A percentile compares a stretch with the other conserved stretches of the same genome.
phyloP scores from a whole-genome alignment of 805 yeast genomes.

The Suhomyces emberorum region DNA sequence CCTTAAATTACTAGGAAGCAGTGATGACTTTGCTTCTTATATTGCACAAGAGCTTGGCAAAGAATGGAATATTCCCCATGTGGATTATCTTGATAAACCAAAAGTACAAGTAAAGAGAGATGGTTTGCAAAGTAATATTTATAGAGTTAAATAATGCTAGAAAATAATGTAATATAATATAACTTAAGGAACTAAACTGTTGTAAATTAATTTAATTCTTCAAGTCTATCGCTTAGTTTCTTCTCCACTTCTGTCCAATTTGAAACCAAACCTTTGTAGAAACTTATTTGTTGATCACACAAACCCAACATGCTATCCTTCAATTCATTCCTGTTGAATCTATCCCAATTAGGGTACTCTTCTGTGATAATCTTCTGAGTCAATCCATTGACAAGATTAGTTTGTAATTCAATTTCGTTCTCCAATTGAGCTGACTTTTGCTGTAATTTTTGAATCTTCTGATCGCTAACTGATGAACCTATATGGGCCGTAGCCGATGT shows the following conservation, averaged over 20 bases:
- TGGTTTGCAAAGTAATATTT: neutral
- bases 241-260: constrained; percentile 65
- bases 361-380: constrained; percentile 45
- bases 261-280: constrained; percentile 63
- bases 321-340: constrained; percentile 74
- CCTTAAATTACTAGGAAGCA: constrained; percentile 36
- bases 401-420: constrained; percentile 42
- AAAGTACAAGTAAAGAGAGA: neutral
- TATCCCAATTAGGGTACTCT: constrained; percentile 68
- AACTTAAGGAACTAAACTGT: neutral
- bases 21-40: constrained; percentile 40
- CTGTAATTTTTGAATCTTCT: constrained; percentile 42
- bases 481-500: constrained; percentile 43
- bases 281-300: constrained; percentile 72
- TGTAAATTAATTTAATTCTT: constrained; percentile 7
- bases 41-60: constrained; percentile 28
- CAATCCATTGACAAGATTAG: constrained; percentile 43
- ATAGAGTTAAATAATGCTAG: neutral
- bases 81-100: neutral
- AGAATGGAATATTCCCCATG: constrained; percentile 24
- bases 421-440: constrained; percentile 42
- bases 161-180: no score
- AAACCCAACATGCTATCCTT: constrained; percentile 66
- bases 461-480: constrained; percentile 41
- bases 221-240: constrained; percentile 12